Evolutionary conservation across 305 asterid genomes (phyloP).

Genomic region (Solanum hybrid): DNA sequence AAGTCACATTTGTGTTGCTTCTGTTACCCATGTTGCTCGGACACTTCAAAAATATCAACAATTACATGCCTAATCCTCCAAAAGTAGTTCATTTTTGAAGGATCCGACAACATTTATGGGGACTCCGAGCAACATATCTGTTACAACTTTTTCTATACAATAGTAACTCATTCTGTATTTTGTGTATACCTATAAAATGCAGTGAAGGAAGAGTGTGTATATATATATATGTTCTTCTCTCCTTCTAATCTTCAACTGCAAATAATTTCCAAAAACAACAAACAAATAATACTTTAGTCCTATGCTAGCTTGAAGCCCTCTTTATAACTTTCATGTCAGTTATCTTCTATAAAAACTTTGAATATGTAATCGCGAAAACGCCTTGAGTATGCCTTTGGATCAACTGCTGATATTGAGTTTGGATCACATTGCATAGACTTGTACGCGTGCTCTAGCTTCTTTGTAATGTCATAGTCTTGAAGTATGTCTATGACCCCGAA

Average conservation of each 20-base stretch:
- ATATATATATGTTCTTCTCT: background rate
- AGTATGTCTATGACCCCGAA: slow-evolving; percentile 12
- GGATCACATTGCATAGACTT: slow-evolving; percentile 17
- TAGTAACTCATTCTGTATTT: background rate
- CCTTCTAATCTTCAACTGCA: background rate
- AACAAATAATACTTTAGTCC: background rate
- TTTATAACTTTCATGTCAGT: background rate
- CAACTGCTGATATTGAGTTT: slow-evolving; percentile 16
- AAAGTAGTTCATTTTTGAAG: background rate
- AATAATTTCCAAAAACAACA: background rate
- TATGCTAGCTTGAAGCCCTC: background rate
- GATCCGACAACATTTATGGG: background rate
- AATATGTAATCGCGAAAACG: slow-evolving; percentile 17
- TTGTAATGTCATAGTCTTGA: slow-evolving; percentile 12
- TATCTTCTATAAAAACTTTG: slow-evolving; percentile 13
- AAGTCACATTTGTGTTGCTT: background rate
- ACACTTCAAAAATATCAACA: background rate
- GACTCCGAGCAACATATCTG: background rate
- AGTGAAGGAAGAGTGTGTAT: background rate
- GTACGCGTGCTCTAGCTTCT: slow-evolving; percentile 17
- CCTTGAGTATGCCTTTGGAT: slow-evolving; percentile 13
- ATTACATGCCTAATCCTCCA: background rate
- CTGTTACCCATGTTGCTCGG: background rate
- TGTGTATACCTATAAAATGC: slow-evolving; percentile 4
- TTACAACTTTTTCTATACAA: slow-evolving; percentile 2